Conservation (phyloP, 352 stramenopile species). For the Pythium monospermum region DNA sequence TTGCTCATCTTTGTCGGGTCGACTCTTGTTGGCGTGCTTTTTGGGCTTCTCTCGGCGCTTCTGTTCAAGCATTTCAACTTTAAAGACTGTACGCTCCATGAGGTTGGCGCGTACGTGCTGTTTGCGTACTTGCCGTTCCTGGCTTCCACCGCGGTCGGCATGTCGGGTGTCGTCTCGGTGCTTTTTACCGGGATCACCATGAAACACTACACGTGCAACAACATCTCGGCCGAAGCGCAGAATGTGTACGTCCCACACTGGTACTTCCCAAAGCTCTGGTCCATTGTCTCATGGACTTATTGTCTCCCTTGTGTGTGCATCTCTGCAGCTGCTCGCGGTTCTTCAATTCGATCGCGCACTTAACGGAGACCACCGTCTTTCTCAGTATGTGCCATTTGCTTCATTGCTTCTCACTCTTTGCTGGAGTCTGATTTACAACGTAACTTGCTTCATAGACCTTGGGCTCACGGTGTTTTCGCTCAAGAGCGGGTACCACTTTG, state of each 20-base stretch:
- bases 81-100: constrained; percentile 43
- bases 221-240: constrained; percentile 25
- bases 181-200: constrained; percentile 60
- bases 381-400: constrained; percentile 34
- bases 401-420: no score
- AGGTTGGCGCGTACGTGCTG: constrained; percentile 37
- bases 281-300: background rate
- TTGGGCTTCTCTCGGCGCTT: constrained; percentile 39
- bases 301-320: background rate
- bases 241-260: constrained; percentile 26
- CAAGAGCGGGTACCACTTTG: constrained; percentile 28
- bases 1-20: constrained; percentile 59
- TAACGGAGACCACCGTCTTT: constrained; percentile 77
- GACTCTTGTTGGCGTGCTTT: constrained; percentile 55
- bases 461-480: constrained; percentile 68
- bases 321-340: constrained; percentile 30
- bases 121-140: constrained; percentile 37
- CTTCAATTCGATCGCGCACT: constrained; percentile 54
- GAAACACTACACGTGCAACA: constrained; percentile 39
- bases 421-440: no score
- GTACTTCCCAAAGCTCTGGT: no score
- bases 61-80: constrained; percentile 75
- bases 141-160: constrained; percentile 19
- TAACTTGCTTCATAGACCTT: no score
- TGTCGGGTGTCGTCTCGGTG: constrained; percentile 76